Percentiles rank a stretch among this genome's conserved stretches.
phyloP scores from a whole-genome alignment of 2,329 filamentous ascomycete genomes.

The Scedosporium dehoogii region DNA sequence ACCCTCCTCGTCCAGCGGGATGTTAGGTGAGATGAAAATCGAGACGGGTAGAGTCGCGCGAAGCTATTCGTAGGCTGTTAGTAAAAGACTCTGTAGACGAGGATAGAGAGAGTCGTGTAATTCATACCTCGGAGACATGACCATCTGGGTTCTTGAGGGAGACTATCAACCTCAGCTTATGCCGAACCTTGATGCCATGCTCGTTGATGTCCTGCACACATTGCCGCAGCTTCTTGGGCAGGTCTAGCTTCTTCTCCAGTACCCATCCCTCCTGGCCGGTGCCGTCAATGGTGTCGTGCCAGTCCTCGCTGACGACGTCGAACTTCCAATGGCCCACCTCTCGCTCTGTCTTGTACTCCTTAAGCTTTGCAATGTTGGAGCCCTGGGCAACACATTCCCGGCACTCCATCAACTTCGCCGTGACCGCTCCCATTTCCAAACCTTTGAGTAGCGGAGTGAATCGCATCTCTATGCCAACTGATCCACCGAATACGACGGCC shows the following conservation, averaged over 20 bases:
- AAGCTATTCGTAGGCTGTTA: constrained; percentile 38
- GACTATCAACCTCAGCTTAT: constrained; percentile 86
- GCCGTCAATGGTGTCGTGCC: constrained; percentile 60
- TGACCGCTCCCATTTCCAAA: constrained; percentile 72
- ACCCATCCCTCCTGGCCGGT: constrained; percentile 57
- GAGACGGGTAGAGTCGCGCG: constrained; percentile 84
- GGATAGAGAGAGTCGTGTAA: neutral
- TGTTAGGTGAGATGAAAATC: constrained; percentile 91
- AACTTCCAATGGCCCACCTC: constrained; percentile 53
- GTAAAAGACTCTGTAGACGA: neutral
- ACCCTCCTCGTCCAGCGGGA: constrained; percentile 80
- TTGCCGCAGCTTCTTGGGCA: constrained; percentile 72
- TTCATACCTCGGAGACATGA: constrained; percentile 67
- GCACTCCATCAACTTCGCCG: constrained; percentile 68
- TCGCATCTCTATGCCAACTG: constrained; percentile 72
- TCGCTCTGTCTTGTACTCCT: constrained; percentile 52
- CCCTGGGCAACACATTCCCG: constrained; percentile 54
- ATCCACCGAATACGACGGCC: constrained; percentile 87
- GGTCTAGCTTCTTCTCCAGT: constrained; percentile 50
- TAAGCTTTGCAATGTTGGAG: constrained; percentile 27
- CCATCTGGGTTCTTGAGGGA: constrained; percentile 92
- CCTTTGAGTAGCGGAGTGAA: constrained; percentile 86
- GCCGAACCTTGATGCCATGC: constrained; percentile 81
- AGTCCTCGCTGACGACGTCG: constrained; percentile 48
- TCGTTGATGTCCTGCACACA: constrained; percentile 87